A percentile compares a stretch with the other conserved stretches of the same genome.
Conservation (phyloP, 1,284 basidiomycete genomes). For the Fomitopsis palustris region DNA sequence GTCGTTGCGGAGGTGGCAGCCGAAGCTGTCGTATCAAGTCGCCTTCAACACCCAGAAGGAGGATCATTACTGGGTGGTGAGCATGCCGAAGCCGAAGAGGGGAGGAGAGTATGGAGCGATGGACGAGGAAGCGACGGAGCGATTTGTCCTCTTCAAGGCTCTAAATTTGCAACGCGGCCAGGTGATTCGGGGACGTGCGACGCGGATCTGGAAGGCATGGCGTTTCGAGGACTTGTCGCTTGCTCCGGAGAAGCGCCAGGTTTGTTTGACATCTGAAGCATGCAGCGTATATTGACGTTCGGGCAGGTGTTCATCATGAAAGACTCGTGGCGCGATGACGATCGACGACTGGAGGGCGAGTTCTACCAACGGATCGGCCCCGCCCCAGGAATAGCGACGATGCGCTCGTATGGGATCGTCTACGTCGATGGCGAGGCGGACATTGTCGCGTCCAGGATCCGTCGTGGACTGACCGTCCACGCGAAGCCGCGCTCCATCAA, state of each 20-base stretch:
- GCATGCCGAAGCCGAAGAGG: not conserved
- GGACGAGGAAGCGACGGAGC: not conserved
- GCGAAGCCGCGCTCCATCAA: not conserved
- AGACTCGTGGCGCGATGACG: conserved; percentile 11
- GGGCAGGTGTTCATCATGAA: conserved; percentile 7
- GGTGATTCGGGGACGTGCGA: conserved; percentile 7
- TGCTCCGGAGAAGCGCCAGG: not conserved
- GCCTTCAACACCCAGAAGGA: not conserved
- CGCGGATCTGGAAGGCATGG: conserved; percentile 12
- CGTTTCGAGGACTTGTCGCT: conserved; percentile 6
- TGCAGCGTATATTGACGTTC: not conserved
- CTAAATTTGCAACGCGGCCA: conserved; percentile 2
- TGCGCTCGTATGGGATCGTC: conserved; percentile 1
- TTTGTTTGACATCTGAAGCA: not conserved
- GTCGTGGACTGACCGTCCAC: not conserved
- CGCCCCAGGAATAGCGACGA: not conserved
- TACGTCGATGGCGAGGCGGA: conserved; percentile 1
- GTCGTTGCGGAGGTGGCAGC: not conserved
- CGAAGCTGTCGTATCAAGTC: not conserved
- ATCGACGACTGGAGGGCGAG: conserved; percentile 8
- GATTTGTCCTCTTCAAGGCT: conserved; percentile 2
- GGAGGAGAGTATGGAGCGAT: not conserved
- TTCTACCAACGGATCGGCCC: conserved; percentile 3
- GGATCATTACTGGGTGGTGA: not conserved
- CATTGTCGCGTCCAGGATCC: not conserved